phyloP scores from a whole-genome alignment of 1,284 basidiomycete genomes.

The Quambalaria eucalypti region DNA sequence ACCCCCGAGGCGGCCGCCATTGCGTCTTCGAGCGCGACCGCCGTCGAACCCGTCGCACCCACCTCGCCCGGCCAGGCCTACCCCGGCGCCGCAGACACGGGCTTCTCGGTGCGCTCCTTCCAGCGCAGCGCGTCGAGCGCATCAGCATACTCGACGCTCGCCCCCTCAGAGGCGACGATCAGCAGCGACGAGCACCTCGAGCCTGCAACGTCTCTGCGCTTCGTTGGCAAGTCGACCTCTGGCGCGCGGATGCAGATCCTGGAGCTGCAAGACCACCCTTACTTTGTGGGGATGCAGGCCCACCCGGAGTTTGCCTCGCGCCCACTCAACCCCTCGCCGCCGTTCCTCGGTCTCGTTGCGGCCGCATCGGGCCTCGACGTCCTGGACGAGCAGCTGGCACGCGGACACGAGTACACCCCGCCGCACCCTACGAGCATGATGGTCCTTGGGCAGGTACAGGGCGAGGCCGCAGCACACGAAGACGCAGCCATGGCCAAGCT shows the following conservation, averaged over 20 bases:
- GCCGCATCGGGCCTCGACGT: constrained; percentile 62
- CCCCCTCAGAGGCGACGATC: background rate
- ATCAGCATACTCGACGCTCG: background rate
- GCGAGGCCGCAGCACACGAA: constrained; percentile 1
- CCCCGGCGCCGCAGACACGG: background rate
- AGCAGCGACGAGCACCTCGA: background rate
- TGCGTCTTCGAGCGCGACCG: background rate
- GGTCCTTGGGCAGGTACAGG: constrained; percentile 24
- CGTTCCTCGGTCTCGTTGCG: constrained; percentile 91
- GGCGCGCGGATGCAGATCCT: constrained; percentile 96
- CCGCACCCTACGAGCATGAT: constrained; percentile 51
- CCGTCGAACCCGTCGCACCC: constrained; percentile 8
- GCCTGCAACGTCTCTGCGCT: constrained; percentile 47
- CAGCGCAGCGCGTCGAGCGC: background rate
- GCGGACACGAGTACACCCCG: constrained; percentile 56
- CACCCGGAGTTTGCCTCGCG: constrained; percentile 98
- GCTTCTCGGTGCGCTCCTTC: background rate
- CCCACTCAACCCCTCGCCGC: constrained; percentile 93
- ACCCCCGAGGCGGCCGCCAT: background rate
- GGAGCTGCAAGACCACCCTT: constrained; percentile 81
- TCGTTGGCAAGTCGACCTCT: constrained; percentile 86
- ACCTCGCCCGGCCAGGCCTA: constrained; percentile 14
- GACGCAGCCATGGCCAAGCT: background rate
- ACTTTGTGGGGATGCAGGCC: constrained; percentile 88
- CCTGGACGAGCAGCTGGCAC: constrained; percentile 66